phyloP scores from a whole-genome alignment of 805 yeast genomes.

The Starmerella bombicola region DNA sequence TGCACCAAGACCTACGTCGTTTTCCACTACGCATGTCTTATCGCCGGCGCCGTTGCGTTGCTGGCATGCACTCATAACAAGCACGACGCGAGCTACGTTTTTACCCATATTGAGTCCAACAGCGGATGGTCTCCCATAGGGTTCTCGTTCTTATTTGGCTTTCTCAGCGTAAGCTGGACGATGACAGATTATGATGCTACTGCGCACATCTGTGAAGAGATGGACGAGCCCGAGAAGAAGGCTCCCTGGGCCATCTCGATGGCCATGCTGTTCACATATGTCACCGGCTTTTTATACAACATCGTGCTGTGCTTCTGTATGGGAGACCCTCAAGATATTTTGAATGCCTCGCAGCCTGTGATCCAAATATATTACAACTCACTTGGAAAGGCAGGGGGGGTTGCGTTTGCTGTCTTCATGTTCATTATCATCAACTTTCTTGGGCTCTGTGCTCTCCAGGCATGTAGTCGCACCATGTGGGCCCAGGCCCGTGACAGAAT shows the following conservation, averaged over 20 bases:
- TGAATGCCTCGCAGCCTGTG: slow-evolving; percentile 36
- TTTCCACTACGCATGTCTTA: slow-evolving; percentile 36
- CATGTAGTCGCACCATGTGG: slow-evolving; percentile 59
- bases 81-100: slow-evolving; percentile 37
- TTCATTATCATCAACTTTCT: slow-evolving; percentile 51
- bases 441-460: slow-evolving; percentile 51
- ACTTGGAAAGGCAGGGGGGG: slow-evolving; percentile 51
- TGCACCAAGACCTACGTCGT: slow-evolving; percentile 42
- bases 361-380: slow-evolving; percentile 53
- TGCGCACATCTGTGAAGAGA: slow-evolving; percentile 59
- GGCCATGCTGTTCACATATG: slow-evolving; percentile 29
- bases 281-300: slow-evolving; percentile 26
- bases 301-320: slow-evolving; percentile 27
- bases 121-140: slow-evolving; percentile 43
- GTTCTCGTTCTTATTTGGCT: slow-evolving; percentile 48
- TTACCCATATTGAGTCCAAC: slow-evolving; percentile 35
- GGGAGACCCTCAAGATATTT: slow-evolving; percentile 22
- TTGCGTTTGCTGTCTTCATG: slow-evolving; percentile 47
- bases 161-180: slow-evolving; percentile 32
- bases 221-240: slow-evolving; percentile 40
- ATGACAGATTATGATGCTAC: slow-evolving; percentile 69
- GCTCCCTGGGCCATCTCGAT: slow-evolving; percentile 50
- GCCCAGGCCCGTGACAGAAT: slow-evolving; percentile 69
- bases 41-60: slow-evolving; percentile 41
- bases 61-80: slow-evolving; percentile 41